A percentile compares a stretch with the other conserved stretches of the same genome.
Evolutionary conservation across 106 monocot genomes (phyloP).

Genomic region (Gastrodia elata): DNA sequence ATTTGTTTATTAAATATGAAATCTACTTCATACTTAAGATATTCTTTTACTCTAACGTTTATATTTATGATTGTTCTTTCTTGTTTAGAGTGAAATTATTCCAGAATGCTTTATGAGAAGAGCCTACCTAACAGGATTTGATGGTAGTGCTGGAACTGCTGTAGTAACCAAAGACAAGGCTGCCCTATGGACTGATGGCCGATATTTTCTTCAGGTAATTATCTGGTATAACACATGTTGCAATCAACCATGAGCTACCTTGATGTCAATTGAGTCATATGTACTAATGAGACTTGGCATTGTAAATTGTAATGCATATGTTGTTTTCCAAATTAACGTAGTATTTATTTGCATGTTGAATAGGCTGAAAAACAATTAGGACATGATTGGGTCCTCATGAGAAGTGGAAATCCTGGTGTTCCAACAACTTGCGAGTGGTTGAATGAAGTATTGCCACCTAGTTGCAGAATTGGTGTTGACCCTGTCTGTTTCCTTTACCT

Average conservation of each 20-base stretch:
- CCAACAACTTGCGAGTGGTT: slow-evolving; percentile 77
- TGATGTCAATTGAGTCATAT: background rate
- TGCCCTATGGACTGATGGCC: slow-evolving; percentile 87
- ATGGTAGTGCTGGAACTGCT: slow-evolving; percentile 93
- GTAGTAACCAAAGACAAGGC: slow-evolving; percentile 79
- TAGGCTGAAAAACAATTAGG: slow-evolving; percentile 84
- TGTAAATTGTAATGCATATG: background rate
- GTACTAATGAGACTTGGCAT: background rate
- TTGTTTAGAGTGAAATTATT: slow-evolving; percentile 71
- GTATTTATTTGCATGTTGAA: slow-evolving; percentile 11
- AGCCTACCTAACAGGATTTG: slow-evolving; percentile 65
- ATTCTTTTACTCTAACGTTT: background rate
- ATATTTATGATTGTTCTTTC: background rate
- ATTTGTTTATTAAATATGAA: background rate
- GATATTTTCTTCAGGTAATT: slow-evolving; percentile 85
- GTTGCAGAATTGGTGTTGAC: slow-evolving; percentile 77
- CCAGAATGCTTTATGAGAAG: slow-evolving; percentile 77
- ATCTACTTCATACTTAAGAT: background rate
- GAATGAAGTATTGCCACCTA: slow-evolving; percentile 60
- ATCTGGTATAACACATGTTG: background rate
- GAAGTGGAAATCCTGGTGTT: slow-evolving; percentile 75
- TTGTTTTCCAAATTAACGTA: background rate
- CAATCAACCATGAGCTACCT: background rate
- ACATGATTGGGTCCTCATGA: slow-evolving; percentile 65
- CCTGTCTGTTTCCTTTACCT: slow-evolving; percentile 53